Conservation (phyloP, 1,284 basidiomycete species). For the Veloporphyrellus conicus region DNA sequence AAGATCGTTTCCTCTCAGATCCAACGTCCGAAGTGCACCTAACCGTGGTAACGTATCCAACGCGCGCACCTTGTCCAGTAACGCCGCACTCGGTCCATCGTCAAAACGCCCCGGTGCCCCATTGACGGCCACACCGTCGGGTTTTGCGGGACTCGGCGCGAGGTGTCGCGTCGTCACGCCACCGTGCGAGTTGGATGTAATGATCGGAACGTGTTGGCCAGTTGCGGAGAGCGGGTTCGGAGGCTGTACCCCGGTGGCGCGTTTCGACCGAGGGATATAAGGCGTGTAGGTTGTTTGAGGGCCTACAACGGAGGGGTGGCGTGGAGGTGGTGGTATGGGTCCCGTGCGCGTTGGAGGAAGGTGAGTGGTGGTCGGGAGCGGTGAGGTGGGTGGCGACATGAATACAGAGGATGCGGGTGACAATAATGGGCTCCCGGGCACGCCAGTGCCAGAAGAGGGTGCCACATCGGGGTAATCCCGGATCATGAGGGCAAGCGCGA, state of each 20-base stretch:
- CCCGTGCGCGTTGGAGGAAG: slow-evolving; percentile 37
- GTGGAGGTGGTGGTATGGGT: slow-evolving; percentile 56
- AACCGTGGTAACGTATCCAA: slow-evolving; percentile 81
- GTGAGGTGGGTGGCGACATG: slow-evolving; percentile 20
- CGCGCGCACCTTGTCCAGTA: slow-evolving; percentile 76
- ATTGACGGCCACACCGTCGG: slow-evolving; percentile 12
- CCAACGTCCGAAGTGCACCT: slow-evolving; percentile 82
- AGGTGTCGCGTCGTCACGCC: slow-evolving; percentile 72
- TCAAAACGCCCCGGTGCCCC: slow-evolving; percentile 26
- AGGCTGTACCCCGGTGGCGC: slow-evolving; percentile 29
- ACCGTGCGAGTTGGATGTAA: slow-evolving; percentile 71
- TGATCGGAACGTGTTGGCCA: slow-evolving; percentile 61
- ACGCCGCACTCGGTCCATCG: slow-evolving; percentile 65
- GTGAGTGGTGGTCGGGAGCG: slow-evolving; percentile 19
- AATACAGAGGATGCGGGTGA: slow-evolving; percentile 17
- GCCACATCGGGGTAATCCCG: slow-evolving; percentile 85
- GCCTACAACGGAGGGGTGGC: slow-evolving; percentile 41
- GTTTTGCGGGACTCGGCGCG: slow-evolving; percentile 10
- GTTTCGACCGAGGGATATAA: slow-evolving; percentile 65
- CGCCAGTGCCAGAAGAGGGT: slow-evolving; percentile 24
- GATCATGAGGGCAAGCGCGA: slow-evolving; percentile 92
- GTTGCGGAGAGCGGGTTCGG: slow-evolving; percentile 52
- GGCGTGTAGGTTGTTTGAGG: slow-evolving; percentile 76
- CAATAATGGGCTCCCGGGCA: slow-evolving; percentile 14
- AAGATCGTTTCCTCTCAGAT: slow-evolving; percentile 89